Percentiles rank a stretch among this genome's conserved stretches.
These are phyloP conservation scores for Trichoderma asperelloides DNA, from an alignment of 495 filamentous ascomycete genomes.

Conservation along the genomic window DNA sequence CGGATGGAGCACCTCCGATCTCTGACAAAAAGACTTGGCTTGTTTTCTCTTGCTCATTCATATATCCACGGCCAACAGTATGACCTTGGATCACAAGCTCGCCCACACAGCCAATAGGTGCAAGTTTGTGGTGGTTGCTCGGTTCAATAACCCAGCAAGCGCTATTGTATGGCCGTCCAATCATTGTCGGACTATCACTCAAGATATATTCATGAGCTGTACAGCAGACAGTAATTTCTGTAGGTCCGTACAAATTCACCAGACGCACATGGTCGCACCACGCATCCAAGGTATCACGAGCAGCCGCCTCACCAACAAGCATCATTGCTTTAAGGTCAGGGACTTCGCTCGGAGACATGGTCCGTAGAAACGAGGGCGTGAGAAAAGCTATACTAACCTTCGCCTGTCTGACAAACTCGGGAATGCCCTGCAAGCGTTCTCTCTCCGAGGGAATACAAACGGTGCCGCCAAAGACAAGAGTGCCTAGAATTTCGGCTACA, in stretches of 20 bases:
- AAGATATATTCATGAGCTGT: conserved; percentile 15
- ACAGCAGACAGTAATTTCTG: conserved; percentile 20
- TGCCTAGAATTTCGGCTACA: conserved; percentile 21
- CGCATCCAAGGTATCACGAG: conserved; percentile 7
- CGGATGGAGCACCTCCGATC: background rate
- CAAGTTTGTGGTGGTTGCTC: conserved; percentile 35
- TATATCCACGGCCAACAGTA: conserved; percentile 25
- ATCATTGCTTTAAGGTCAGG: conserved; percentile 36
- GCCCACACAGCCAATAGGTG: conserved; percentile 39
- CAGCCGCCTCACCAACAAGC: conserved; percentile 32
- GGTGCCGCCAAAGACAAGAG: conserved; percentile 10
- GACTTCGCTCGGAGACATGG: conserved; percentile 27
- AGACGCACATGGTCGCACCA: conserved; percentile 9
- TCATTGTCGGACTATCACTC: conserved; percentile 18
- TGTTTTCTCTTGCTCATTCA: conserved; percentile 12
- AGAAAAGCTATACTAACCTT: conserved; percentile 40
- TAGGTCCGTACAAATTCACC: conserved; percentile 17
- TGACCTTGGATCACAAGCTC: conserved; percentile 39
- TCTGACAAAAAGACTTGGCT: conserved; percentile 11
- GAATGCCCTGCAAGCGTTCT: conserved; percentile 29
- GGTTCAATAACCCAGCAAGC: conserved; percentile 37
- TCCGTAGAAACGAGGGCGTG: conserved; percentile 36
- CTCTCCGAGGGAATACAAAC: conserved; percentile 37
- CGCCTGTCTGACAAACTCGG: conserved; percentile 33
- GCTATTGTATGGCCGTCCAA: conserved; percentile 34